These are phyloP conservation scores for Didymella exigua DNA, from an alignment of 2,329 filamentous ascomycete genomes.

Conservation along the genomic window DNA sequence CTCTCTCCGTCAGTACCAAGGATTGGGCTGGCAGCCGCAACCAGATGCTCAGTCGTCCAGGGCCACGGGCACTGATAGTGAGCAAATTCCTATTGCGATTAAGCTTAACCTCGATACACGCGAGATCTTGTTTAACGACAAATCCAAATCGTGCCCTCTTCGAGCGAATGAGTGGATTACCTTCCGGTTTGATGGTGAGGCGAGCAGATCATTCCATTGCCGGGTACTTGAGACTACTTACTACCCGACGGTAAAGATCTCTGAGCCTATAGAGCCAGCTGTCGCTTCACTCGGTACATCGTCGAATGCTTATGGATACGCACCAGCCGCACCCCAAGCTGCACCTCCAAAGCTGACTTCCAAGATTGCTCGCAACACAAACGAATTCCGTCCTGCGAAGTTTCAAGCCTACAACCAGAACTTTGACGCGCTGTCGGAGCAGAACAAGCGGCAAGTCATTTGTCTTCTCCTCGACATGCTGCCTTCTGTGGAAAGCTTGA, in stretches of 20 bases:
- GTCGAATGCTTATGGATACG: background rate
- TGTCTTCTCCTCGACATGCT: slow-evolving; percentile 63
- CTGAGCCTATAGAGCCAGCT: slow-evolving; percentile 31
- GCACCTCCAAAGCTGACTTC: background rate
- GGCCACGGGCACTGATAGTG: background rate
- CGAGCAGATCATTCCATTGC: slow-evolving; percentile 52
- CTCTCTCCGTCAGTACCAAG: background rate
- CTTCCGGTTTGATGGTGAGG: slow-evolving; percentile 34
- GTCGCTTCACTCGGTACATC: background rate
- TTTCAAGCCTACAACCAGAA: slow-evolving; percentile 60
- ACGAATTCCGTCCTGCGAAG: slow-evolving; percentile 40
- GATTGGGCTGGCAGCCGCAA: background rate
- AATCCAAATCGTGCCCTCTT: slow-evolving; percentile 42
- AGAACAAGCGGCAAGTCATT: slow-evolving; percentile 57
- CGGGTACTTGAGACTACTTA: slow-evolving; percentile 55
- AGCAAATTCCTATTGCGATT: slow-evolving; percentile 3
- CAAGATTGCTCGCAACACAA: background rate
- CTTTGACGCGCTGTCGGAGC: slow-evolving; percentile 60
- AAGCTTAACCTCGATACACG: slow-evolving; percentile 45
- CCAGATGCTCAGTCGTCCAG: background rate
- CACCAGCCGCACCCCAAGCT: background rate
- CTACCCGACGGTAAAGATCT: slow-evolving; percentile 51
- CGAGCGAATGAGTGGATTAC: slow-evolving; percentile 61
- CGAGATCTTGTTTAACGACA: slow-evolving; percentile 53
- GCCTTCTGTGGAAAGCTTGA: slow-evolving; percentile 67